Percentiles rank a stretch among this genome's conserved stretches.
These are phyloP conservation scores for Gynandropsis gynandra DNA, from an alignment of 345 rosid genomes.

Conservation along the genomic window DNA sequence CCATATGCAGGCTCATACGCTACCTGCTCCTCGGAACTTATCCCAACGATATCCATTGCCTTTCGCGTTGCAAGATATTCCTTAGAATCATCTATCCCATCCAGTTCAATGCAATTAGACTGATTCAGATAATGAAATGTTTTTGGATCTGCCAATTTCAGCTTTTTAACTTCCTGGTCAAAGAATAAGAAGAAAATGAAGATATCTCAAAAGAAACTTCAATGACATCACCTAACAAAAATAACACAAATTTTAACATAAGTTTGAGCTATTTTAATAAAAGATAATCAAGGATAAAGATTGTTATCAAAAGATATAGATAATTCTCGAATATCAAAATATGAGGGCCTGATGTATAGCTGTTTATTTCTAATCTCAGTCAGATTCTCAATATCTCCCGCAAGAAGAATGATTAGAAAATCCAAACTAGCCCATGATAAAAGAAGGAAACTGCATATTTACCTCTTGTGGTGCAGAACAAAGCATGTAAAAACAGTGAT, in stretches of 20 bases:
- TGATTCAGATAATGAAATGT: constrained; percentile 90
- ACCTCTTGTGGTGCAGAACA: constrained; percentile 97
- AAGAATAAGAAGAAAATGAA: background rate
- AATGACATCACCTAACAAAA: too few relatives aligned
- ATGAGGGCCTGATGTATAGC: too few relatives aligned
- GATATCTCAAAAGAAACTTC: too few relatives aligned
- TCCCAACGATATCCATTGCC: constrained; percentile 97
- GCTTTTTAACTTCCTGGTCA: constrained; percentile 59
- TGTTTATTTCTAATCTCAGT: background rate
- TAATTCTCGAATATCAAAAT: too few relatives aligned
- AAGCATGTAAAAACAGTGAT: constrained; percentile 99
- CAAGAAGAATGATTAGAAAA: constrained; percentile 6
- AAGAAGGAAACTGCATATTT: constrained; percentile 23
- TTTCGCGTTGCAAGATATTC: constrained; percentile 77
- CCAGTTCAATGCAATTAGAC: constrained; percentile 77
- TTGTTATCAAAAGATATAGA: background rate
- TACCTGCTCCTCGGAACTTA: constrained; percentile 86
- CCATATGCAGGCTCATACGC: too few relatives aligned
- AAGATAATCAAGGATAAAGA: constrained; percentile 19
- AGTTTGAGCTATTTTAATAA: constrained; percentile 3
- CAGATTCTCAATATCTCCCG: background rate
- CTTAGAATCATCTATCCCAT: constrained; percentile 79
- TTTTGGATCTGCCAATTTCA: constrained; percentile 69
- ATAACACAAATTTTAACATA: background rate
- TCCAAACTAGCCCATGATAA: background rate